These are phyloP conservation scores for Colletotrichum kahawae DNA, from an alignment of 2,329 filamentous ascomycete species.

Conservation along the genomic window DNA sequence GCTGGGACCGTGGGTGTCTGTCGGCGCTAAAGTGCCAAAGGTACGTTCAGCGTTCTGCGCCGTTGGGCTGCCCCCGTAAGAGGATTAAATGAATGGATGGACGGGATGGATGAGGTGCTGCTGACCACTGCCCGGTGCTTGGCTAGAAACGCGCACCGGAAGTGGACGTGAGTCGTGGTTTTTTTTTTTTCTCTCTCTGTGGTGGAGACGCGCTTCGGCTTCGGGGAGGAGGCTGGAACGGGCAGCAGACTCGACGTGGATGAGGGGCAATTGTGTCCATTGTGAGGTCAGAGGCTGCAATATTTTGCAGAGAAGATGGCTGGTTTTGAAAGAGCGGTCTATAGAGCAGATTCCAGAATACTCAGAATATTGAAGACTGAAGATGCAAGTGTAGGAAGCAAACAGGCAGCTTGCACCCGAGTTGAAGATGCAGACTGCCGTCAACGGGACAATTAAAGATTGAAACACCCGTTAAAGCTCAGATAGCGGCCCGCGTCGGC, in stretches of 20 bases:
- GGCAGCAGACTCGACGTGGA: neutral
- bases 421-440: neutral
- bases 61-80: neutral
- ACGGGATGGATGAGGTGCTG: neutral
- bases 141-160: slow-evolving; percentile 14
- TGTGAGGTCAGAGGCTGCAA: neutral
- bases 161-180: slow-evolving; percentile 8
- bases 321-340: slow-evolving; percentile 10
- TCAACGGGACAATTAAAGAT: neutral
- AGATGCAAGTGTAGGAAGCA: neutral
- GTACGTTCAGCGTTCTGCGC: slow-evolving; percentile 18
- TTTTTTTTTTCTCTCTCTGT: neutral
- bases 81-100: neutral
- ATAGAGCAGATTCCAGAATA: neutral
- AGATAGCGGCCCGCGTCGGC: neutral
- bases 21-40: slow-evolving; percentile 7
- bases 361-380: neutral
- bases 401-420: neutral
- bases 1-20: neutral
- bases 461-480: neutral
- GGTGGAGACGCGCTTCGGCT: slow-evolving; percentile 24
- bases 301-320: slow-evolving; percentile 4
- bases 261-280: slow-evolving; percentile 1
- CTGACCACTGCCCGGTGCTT: neutral
- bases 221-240: slow-evolving; percentile 19